Evolutionary conservation across 192 early-diverging fungal genomes (phyloP), one percentile per base, ranked within the genome.

Genomic region (Coemansia aciculifera): DNA sequence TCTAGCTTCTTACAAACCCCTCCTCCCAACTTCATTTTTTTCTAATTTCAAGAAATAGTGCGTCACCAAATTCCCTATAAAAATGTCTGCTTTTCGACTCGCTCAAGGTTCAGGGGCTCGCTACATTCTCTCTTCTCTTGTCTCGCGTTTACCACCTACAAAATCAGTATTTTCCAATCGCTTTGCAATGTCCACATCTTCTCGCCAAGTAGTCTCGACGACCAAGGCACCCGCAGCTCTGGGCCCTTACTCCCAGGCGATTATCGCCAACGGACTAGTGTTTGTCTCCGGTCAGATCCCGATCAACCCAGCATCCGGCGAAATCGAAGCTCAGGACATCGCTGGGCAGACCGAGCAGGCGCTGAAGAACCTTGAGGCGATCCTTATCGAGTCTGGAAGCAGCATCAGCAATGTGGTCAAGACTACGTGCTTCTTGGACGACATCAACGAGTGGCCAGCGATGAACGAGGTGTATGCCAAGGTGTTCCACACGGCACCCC

Each of bases 401-500:
- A 86, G 86, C 40, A 86, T 97, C 34, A 86, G 92, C 44, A 88
- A 92, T 64, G 92, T 97, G 15, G 90, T 97, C 77, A 99, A 99
- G 87, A 96, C 95, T 24, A 97, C 95, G 19, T 95, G 97, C 52
- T 99, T 97, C 78, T 71, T 99, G 39, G 92, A 94, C 81, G 87
- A 89, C 72, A 93, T 93, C 87, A 92, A 93, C 76, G 92, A 96
- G 81, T 98, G 97, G 86, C 87, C 72, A 13, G 81, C 78, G 21
- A 93, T 99, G 87, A 99, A 99, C 80, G 90, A 93, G 71, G 85
- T 92, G 49, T 99, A 99, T 65, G 88, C 77, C 43, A 85, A 88
- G 73, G 88, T 91, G 77, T 89, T 93, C 78, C 85, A 81, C 46
- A 79, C 73, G 3, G 84, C 82, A 59, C 81, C 86, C 52, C 92